Evolutionary conservation across 805 yeast genomes (phyloP).

Genomic region (Kodamaea kakaduensis): DNA sequence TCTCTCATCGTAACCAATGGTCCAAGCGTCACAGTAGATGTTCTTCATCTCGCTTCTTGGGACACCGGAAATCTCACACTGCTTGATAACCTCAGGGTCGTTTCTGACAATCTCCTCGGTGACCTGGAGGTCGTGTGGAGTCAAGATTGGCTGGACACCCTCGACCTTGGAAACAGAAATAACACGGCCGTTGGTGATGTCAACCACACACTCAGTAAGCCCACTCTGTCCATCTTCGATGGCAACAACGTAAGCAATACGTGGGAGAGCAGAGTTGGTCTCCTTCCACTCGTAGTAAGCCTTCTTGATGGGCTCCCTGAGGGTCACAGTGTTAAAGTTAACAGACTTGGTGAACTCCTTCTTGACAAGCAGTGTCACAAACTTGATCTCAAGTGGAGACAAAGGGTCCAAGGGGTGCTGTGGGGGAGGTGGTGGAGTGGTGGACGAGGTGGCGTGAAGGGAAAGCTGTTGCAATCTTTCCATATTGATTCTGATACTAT

Average conservation of each 20-base stretch:
- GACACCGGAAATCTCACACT: slow-evolving; percentile 66
- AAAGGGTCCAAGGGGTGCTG: slow-evolving; percentile 72
- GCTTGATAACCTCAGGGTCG: slow-evolving; percentile 71
- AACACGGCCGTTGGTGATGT: slow-evolving; percentile 46
- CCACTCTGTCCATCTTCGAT: slow-evolving; percentile 57
- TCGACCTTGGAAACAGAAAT: slow-evolving; percentile 45
- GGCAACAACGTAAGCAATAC: slow-evolving; percentile 64
- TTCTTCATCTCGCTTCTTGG: slow-evolving; percentile 58
- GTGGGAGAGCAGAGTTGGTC: slow-evolving; percentile 54
- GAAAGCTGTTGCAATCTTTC: slow-evolving; percentile 66
- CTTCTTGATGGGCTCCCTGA: slow-evolving; percentile 66
- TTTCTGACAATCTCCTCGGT: slow-evolving; percentile 64
- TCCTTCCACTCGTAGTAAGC: slow-evolving; percentile 66
- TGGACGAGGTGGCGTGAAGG: slow-evolving; percentile 54
- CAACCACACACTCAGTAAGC: slow-evolving; percentile 68
- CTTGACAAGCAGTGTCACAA: slow-evolving; percentile 51
- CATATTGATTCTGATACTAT: too few relatives aligned
- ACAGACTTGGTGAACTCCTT: slow-evolving; percentile 41
- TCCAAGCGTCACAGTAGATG: slow-evolving; percentile 65
- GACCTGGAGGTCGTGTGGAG: slow-evolving; percentile 59
- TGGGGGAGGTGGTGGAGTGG: slow-evolving; percentile 51
- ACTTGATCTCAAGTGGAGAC: slow-evolving; percentile 56
- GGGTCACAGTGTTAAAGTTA: slow-evolving; percentile 63
- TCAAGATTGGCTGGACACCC: slow-evolving; percentile 71
- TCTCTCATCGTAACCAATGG: slow-evolving; percentile 69